Evolutionary conservation across 192 early-diverging fungal species (phyloP).

Genomic region (Coemansia nantahalensis): DNA sequence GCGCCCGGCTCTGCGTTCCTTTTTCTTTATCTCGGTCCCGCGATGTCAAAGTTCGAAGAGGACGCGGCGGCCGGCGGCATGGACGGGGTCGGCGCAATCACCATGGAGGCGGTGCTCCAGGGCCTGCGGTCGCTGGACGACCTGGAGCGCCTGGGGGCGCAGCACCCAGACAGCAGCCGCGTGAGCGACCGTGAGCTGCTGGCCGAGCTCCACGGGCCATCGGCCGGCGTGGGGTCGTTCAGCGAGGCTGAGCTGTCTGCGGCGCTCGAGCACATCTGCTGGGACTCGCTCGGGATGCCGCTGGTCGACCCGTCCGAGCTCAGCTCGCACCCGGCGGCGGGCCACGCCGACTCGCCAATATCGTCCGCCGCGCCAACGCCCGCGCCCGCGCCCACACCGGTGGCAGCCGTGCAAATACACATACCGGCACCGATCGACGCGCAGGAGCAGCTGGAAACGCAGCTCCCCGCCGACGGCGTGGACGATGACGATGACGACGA

Average conservation of each 20-base stretch:
- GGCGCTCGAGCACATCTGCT: constrained; percentile 46
- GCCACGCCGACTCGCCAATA: neutral
- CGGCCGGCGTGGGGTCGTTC: constrained; percentile 15
- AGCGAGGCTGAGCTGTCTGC: constrained; percentile 45
- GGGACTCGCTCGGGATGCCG: constrained; percentile 29
- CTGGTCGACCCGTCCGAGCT: constrained; percentile 4
- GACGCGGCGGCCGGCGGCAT: neutral
- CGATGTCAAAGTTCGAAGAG: no score
- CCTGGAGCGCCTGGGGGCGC: constrained; percentile 36
- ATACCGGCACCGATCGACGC: no score
- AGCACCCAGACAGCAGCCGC: constrained; percentile 5
- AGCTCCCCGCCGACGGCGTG: neutral
- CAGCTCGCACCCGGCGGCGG: constrained; percentile 1
- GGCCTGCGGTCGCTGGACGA: constrained; percentile 42
- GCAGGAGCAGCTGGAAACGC: no score
- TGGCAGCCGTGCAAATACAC: no score
- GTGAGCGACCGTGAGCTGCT: constrained; percentile 1
- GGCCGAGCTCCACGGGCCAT: neutral
- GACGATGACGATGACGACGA: constrained; percentile 14
- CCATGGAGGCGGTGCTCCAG: constrained; percentile 27
- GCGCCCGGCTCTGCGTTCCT: no score
- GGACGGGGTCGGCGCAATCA: constrained; percentile 13
- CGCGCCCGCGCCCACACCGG: no score
- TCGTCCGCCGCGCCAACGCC: constrained; percentile 18
- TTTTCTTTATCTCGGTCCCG: no score